These are phyloP conservation scores for Xylariaceae sp. DNA, from an alignment of 2,329 filamentous ascomycete genomes.

Conservation along the genomic window DNA sequence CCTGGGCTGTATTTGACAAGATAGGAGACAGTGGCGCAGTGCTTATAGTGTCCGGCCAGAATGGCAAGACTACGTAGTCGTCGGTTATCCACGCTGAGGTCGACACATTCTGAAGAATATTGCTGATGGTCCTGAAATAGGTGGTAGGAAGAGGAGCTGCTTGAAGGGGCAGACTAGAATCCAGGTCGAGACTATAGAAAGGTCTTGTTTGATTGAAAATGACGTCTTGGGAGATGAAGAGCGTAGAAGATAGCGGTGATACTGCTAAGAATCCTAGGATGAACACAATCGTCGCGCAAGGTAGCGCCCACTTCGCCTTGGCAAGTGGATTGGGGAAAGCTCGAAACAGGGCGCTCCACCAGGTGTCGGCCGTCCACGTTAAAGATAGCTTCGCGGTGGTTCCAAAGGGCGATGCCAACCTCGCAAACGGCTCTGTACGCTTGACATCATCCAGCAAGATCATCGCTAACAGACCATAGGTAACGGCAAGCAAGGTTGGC, in stretches of 20 bases:
- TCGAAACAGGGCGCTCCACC: constrained; percentile 20
- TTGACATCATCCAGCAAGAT: constrained; percentile 26
- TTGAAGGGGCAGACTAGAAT: constrained; percentile 11
- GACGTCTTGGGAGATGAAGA: constrained; percentile 20
- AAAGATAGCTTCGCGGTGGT: constrained; percentile 15
- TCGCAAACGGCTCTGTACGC: constrained; percentile 25
- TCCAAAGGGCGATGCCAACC: constrained; percentile 17
- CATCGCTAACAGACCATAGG: constrained; percentile 17
- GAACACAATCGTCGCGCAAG: constrained; percentile 15
- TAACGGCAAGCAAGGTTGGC: constrained; percentile 25
- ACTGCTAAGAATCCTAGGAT: constrained; percentile 20
- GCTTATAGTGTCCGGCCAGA: constrained; percentile 18
- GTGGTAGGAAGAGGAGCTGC: constrained; percentile 18
- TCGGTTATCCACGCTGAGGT: constrained; percentile 27
- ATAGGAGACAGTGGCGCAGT: constrained; percentile 17
- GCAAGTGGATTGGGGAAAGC: constrained; percentile 9
- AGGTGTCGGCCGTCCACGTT: constrained; percentile 23
- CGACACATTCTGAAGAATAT: constrained; percentile 25
- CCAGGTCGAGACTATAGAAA: constrained; percentile 18
- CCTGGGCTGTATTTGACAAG: constrained; percentile 17
- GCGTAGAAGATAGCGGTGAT: constrained; percentile 25
- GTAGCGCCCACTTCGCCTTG: constrained; percentile 18
- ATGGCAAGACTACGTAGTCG: constrained; percentile 20
- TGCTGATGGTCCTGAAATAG: constrained; percentile 26
- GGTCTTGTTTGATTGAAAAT: constrained; percentile 12